Conservation (phyloP, 2,329 filamentous ascomycete species). For the Alternaria sp. region DNA sequence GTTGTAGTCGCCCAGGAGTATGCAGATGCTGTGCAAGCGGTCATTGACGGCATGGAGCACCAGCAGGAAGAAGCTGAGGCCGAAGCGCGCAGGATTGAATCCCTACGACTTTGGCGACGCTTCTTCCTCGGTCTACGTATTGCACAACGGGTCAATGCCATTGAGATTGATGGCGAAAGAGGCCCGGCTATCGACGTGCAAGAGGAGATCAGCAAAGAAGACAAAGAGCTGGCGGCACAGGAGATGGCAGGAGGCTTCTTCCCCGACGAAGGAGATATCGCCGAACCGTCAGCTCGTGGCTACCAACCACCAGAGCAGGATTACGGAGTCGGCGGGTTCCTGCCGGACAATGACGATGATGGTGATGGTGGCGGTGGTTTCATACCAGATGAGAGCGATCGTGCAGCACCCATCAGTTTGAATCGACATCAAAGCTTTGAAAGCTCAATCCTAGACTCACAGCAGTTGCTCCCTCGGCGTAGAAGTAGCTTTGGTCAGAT, state of each 20-base stretch:
- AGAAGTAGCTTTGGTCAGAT: constrained; percentile 35
- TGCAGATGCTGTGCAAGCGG: constrained; percentile 73
- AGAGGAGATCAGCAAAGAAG: constrained; percentile 40
- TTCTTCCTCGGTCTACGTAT: constrained; percentile 72
- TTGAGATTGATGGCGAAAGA: constrained; percentile 47
- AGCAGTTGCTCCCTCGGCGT: constrained; percentile 35
- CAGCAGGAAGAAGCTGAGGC: constrained; percentile 70
- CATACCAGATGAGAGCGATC: constrained; percentile 23
- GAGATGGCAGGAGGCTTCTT: constrained; percentile 52
- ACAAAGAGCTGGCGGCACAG: constrained; percentile 36
- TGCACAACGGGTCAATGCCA: constrained; percentile 72
- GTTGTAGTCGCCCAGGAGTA: constrained; percentile 78
- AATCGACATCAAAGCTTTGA: constrained; percentile 49
- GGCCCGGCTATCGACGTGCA: constrained; percentile 40
- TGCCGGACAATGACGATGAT: constrained; percentile 6
- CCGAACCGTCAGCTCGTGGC: constrained; percentile 29
- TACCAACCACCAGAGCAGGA: constrained; percentile 18
- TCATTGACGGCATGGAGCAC: constrained; percentile 73
- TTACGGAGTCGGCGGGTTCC: constrained; percentile 31
- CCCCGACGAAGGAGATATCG: constrained; percentile 59
- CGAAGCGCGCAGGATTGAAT: constrained; percentile 59
- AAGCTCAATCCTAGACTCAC: constrained; percentile 38
- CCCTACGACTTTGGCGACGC: constrained; percentile 66
- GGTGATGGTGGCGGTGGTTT: constrained; percentile 31
- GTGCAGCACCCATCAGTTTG: constrained; percentile 12